Base-by-base conservation (phyloP, 2,329 filamentous ascomycete genomes). In the Chalaropsis ovoidea region DNA sequence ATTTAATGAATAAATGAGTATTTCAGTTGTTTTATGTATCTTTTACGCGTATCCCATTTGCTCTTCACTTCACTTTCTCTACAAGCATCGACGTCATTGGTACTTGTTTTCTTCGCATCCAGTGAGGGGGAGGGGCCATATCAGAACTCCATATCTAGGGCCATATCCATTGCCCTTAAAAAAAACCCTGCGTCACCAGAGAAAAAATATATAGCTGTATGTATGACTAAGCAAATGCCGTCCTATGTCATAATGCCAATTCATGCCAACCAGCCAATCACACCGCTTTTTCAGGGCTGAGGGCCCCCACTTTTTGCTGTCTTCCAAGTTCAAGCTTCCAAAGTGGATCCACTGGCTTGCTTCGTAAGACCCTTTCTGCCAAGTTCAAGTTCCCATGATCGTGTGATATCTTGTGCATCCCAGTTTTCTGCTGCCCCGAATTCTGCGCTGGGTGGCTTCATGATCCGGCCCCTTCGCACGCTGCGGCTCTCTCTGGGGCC, bases 351-450 rank as follows among this genome's bases (percentile, higher is more conserved):
- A 27, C 17, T 56, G 52, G 45, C 19, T 31, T 56, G 52, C 24
- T 56, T 56, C 22, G 13, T 17, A 56, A 56, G 52, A 31, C 52
- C 52, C 52, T 56, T 56, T 56, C 52, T 17, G 17, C 52, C 7
- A 56, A 27, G n/a, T n/a, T n/a, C n/a, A n/a, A n/a, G n/a, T 15
- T 56, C 22, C 22, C 22, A 56, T 56, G 52, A 49, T 49, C n/a
- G 52, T 31, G 27, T 56, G 52, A 56, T 31, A 56, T 56, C 45
- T 22, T 11, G n/a, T 49, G 45, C 45, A 24, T 49, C 22, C 45
- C 0, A 19, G 11, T 19, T 19, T 49, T 49, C 22, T n/a, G 3
- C 45, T 11, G n/a, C 45, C 4, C 10, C 45, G 22, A 49, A n/a
- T 19, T 49, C 19, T 24, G 45, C 45, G 22, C 31, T 49, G 6